Base-by-base conservation (phyloP, 2,329 filamentous ascomycete species). In the Monilinia fructigena region DNA sequence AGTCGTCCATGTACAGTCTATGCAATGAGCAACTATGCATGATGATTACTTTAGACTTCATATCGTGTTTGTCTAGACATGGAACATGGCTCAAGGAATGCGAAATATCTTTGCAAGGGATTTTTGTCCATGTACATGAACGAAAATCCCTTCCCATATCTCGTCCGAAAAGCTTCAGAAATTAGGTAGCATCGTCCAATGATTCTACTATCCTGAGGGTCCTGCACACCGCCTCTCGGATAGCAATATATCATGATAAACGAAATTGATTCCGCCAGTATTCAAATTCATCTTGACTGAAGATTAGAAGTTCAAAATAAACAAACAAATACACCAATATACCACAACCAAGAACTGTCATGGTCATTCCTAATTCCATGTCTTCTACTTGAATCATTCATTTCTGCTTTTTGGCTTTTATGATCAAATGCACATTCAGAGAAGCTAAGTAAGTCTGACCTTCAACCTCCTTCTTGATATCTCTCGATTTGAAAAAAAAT, bases 321-420 rank as follows among this genome's bases (percentile, higher is more conserved):
- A 61, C 35, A 42, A 47, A 28, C 28, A 42, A 47, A 28, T 20
- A 54, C 42, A 50, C 18, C 55, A 42, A 80, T 85, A 75, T 83
- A 90, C 91, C 92, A 78, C 91, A 95, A 74, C 92, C 92, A 67
- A 96, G 83, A 69, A 95, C 86, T 69, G 91, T 86, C 80, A 96
- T 83, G 71, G 90, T 94, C 70, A 93, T 83, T 72, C 82, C 81
- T 31, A 64, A 68, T 47, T 68, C 54, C 31, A 35, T 4, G 20
- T 35, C n/a, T 52, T 31, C 31, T 20, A 38, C 26, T 47, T 18
- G 50, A 59, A 31, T 35, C 26, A 26, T 12, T 58, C 53, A 40
- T 52, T 18, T 16, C 4, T 50, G 26, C 11, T 4, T 26, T 12
- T 26, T 18, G 16, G 3, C 6, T 50, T 38, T 4, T 38, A 26